phyloP scores from a whole-genome alignment of 768 basidiomycete genomes.

The Naganishia friedmannii region DNA sequence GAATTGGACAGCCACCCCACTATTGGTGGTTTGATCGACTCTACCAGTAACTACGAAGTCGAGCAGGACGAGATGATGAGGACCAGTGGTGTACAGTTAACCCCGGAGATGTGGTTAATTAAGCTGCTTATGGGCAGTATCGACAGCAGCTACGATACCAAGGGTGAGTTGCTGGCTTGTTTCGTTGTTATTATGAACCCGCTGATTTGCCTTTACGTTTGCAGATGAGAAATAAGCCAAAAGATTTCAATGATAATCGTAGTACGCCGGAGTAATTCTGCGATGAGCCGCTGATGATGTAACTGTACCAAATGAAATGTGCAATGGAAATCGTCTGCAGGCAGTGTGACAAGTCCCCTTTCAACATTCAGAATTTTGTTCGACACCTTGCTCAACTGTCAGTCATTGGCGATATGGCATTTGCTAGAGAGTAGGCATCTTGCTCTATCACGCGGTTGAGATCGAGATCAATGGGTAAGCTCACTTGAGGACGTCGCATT shows the following conservation, averaged over 20 bases:
- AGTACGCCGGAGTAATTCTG: neutral
- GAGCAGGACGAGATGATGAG: slow-evolving; percentile 50
- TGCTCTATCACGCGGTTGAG: too few relatives aligned
- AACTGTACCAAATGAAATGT: neutral
- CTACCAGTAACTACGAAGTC: slow-evolving; percentile 46
- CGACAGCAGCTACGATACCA: slow-evolving; percentile 37
- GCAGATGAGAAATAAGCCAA: neutral
- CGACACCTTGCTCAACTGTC: too few relatives aligned
- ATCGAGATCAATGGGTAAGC: too few relatives aligned
- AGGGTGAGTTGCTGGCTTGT: slow-evolving; percentile 33
- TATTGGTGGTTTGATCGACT: slow-evolving; percentile 53
- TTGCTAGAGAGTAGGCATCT: too few relatives aligned
- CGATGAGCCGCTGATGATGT: neutral
- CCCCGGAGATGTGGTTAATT: slow-evolving; percentile 52
- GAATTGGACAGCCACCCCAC: slow-evolving; percentile 51
- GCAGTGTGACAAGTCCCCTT: neutral
- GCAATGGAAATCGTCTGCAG: neutral
- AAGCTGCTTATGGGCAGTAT: slow-evolving; percentile 36
- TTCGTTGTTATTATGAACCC: neutral
- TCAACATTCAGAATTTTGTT: too few relatives aligned
- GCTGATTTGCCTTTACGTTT: neutral
- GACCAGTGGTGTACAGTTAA: slow-evolving; percentile 37
- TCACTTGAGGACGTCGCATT: too few relatives aligned
- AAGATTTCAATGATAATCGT: neutral
- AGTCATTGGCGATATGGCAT: too few relatives aligned